Conservation (phyloP, 2,329 filamentous ascomycete genomes). For the Pseudocercospora pini-densiflorae region DNA sequence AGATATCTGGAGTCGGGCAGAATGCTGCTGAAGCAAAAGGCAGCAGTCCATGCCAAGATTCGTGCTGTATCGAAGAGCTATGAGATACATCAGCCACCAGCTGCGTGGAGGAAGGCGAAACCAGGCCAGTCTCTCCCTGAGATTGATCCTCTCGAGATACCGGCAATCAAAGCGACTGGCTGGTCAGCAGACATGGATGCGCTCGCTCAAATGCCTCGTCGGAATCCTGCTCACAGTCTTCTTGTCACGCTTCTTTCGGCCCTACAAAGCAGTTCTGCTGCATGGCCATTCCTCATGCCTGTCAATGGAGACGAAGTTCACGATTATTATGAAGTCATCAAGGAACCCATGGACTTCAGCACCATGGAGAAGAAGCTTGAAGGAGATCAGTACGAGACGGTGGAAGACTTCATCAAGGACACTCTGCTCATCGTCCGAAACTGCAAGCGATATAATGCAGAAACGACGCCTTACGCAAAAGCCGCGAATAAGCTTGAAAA, state of each 20-base stretch:
- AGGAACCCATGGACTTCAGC: conserved; percentile 92
- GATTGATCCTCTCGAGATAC: conserved; percentile 85
- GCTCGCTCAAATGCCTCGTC: conserved; percentile 88
- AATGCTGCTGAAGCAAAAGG: conserved; percentile 97
- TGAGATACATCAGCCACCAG: conserved; percentile 81
- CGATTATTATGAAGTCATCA: conserved; percentile 99
- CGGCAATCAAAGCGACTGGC: conserved; percentile 85
- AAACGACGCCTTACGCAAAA: conserved; percentile 93
- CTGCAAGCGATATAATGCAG: conserved; percentile 94
- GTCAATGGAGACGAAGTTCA: conserved; percentile 95
- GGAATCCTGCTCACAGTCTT: conserved; percentile 95
- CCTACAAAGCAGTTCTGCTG: conserved; percentile 88
- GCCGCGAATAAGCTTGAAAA: conserved; percentile 91
- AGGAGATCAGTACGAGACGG: conserved; percentile 85
- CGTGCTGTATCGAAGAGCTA: conserved; percentile 88
- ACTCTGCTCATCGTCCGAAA: conserved; percentile 91
- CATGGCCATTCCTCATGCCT: conserved; percentile 93
- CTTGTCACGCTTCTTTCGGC: conserved; percentile 91
- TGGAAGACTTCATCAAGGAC: conserved; percentile 90
- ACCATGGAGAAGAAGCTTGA: conserved; percentile 98
- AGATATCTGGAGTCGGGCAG: conserved; percentile 91
- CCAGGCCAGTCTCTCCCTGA: conserved; percentile 59
- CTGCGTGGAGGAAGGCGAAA: conserved; percentile 73
- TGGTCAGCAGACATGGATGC: conserved; percentile 99
- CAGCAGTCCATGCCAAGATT: conserved; percentile 93